Base-by-base conservation (phyloP, 305 asterid species). In the Fraxinus greggii region DNA sequence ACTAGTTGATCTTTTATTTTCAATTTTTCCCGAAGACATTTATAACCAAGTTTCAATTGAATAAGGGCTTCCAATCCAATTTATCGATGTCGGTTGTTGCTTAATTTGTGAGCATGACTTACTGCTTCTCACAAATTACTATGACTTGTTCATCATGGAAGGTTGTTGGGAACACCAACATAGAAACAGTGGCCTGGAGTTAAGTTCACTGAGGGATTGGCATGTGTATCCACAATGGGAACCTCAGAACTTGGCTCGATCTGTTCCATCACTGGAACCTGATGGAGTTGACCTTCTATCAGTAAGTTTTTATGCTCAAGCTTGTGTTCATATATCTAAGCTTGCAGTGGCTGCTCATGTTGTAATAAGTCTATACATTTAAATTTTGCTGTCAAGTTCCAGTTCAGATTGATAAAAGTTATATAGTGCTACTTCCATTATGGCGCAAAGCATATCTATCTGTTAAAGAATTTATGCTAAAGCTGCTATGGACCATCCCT, bases 201-300 rank as follows among this genome's bases (percentile, higher is more conserved):
- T 45, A 85, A 85, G 69, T 81, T 87, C 94, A 32, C 90, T 94
- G 79, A 77, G 92, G 33, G 98, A 95, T 85, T 95, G 99, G 98
- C 98, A 95, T 85, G 95, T 89, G 78, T 95, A 95, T 84, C 99
- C 99, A 42, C 88, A 86, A 42, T 95, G 99, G 99, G 99, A 92
- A 77, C 83, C 97, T 78, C 97, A 94, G 88, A 88, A 86, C 86
- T 83, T 95, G 89, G 92, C 93, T n/a, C 93, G 93, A 24, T 90
- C 88, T 56, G 99, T 95, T 85, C 98, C 97, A 5, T 72, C 97
- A 0, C 77, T 95, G 83, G 97, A 91, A 48, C 90, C 95, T 79
- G 94, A 92, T 56, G 99, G 97, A 17, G 87, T 95, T 9, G 98
- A 94, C 79, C 99, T 95, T 85, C 86, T 95, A 75, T 77, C 92